phyloP scores from a whole-genome alignment of 2,329 filamentous ascomycete genomes.

The Ramichloridium luteum region DNA sequence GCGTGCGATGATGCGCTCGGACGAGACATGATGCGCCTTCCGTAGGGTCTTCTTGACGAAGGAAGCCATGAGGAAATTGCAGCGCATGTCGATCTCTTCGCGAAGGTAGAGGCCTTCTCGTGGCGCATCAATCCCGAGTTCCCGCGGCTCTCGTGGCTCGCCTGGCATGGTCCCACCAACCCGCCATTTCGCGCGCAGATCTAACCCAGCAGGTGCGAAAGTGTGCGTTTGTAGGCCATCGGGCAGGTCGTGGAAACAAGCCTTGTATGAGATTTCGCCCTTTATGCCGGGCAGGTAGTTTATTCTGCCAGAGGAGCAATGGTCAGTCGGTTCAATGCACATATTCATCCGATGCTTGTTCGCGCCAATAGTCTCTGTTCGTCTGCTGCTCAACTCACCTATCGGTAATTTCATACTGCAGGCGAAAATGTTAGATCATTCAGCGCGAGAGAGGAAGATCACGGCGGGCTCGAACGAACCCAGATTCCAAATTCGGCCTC shows the following conservation, averaged over 20 bases:
- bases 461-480: neutral
- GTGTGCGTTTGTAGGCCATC: conserved; percentile 69
- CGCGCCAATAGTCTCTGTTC: too few species aligned
- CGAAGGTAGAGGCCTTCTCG: conserved; percentile 61
- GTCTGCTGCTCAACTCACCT: conserved; percentile 16
- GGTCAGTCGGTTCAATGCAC: too few species aligned
- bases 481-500: conserved; percentile 56
- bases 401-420: conserved; percentile 66
- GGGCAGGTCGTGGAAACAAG: conserved; percentile 63
- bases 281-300: conserved; percentile 58
- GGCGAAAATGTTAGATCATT: neutral
- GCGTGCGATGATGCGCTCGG: conserved; percentile 36
- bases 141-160: conserved; percentile 52
- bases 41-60: conserved; percentile 78
- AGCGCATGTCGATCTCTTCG: conserved; percentile 77
- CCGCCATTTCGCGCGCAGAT: conserved; percentile 77
- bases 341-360: too few species aligned
- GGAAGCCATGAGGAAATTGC: conserved; percentile 59
- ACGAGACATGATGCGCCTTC: conserved; percentile 58
- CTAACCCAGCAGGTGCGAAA: conserved; percentile 69
- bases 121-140: conserved; percentile 51
- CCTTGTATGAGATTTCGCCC: conserved; percentile 64
- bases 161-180: conserved; percentile 60
- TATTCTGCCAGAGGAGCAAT: too few species aligned
- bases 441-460: neutral